Conservation (phyloP, 495 filamentous ascomycete genomes). For the Letharia lupina region DNA sequence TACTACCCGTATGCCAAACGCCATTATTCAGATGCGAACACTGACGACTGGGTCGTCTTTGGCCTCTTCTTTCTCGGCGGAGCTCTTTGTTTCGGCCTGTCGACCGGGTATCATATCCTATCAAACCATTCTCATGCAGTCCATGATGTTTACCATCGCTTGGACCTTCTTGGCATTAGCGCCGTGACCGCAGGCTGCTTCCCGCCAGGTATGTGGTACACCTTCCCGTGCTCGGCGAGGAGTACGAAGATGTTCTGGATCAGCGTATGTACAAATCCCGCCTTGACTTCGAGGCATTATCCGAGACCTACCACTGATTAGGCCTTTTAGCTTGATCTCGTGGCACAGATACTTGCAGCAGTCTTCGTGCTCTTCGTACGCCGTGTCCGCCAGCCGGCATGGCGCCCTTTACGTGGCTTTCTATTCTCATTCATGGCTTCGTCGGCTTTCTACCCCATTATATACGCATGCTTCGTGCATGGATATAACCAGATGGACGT, state of each 20-base stretch:
- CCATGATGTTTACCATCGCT: conserved; percentile 34
- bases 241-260: conserved; percentile 38
- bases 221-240: conserved; percentile 40
- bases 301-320: conserved; percentile 30
- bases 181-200: conserved; percentile 40
- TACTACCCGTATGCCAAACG: conserved; percentile 28
- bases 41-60: conserved; percentile 35
- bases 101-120: conserved; percentile 42
- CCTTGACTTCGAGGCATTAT: conserved; percentile 4
- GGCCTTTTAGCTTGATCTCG: conserved; percentile 30
- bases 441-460: conserved; percentile 20
- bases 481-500: conserved; percentile 15
- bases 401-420: conserved; percentile 15
- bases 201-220: conserved; percentile 42
- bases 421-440: conserved; percentile 21
- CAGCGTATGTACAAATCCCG: conserved; percentile 28
- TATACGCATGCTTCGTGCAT: conserved; percentile 11
- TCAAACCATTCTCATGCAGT: conserved; percentile 40
- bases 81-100: conserved; percentile 35
- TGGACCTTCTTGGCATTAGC: conserved; percentile 45
- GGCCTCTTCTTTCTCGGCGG: conserved; percentile 35
- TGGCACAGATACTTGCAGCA: conserved; percentile 20
- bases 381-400: conserved; percentile 10
- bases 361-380: conserved; percentile 16
- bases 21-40: conserved; percentile 29